Conservation (phyloP, 2,329 filamentous ascomycete genomes). For the Trichoderma oligosporum region DNA sequence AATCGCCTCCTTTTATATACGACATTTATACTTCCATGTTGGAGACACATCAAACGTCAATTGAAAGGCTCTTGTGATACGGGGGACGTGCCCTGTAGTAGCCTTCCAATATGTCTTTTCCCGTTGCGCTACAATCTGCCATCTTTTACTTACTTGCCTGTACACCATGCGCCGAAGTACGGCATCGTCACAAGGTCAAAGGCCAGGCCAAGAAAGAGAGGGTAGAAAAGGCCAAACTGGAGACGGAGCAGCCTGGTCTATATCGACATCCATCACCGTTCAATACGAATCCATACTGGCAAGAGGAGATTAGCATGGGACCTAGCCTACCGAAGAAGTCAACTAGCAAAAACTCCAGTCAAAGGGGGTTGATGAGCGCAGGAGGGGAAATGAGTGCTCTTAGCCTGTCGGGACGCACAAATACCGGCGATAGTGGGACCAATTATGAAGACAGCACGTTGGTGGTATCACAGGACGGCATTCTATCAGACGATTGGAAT, state of each 20-base stretch:
- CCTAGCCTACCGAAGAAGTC: constrained; percentile 67
- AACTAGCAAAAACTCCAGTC: constrained; percentile 54
- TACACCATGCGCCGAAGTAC: constrained; percentile 70
- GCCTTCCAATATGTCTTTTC: constrained; percentile 41
- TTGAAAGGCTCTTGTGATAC: constrained; percentile 18
- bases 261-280: constrained; percentile 81
- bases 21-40: constrained; percentile 21
- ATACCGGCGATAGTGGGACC: constrained; percentile 36
- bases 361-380: constrained; percentile 56
- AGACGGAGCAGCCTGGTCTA: constrained; percentile 65
- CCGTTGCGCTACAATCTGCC: constrained; percentile 66
- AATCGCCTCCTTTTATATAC: constrained; percentile 1
- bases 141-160: constrained; percentile 76
- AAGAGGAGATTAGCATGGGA: constrained; percentile 78
- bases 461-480: constrained; percentile 38
- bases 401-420: constrained; percentile 39
- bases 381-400: constrained; percentile 51
- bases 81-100: constrained; percentile 15
- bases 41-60: constrained; percentile 12
- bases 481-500: constrained; percentile 60
- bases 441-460: constrained; percentile 32
- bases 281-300: constrained; percentile 84
- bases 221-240: constrained; percentile 59
- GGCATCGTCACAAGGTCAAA: constrained; percentile 65
- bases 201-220: constrained; percentile 66